Percentiles rank a stretch among this genome's conserved stretches.
These are phyloP conservation scores for Saccharomycopsis selenospora DNA, from an alignment of 805 yeast species.

Conservation along the genomic window DNA sequence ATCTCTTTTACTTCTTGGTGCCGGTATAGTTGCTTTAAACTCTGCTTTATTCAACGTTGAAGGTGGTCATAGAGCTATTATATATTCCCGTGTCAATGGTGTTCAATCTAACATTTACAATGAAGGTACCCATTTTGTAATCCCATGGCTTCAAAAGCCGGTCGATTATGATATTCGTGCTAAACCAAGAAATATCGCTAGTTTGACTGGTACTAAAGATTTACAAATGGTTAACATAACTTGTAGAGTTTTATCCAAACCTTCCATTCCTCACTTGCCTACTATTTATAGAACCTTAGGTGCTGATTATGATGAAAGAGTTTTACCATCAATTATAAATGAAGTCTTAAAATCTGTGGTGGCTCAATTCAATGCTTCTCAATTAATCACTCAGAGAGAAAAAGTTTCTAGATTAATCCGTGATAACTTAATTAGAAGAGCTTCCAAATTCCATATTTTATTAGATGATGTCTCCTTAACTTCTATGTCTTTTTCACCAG, in stretches of 20 bases:
- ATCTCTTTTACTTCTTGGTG: slow-evolving; percentile 51
- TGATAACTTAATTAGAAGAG: slow-evolving; percentile 87
- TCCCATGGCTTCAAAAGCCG: slow-evolving; percentile 95
- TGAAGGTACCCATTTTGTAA: slow-evolving; percentile 91
- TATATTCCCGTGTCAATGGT: slow-evolving; percentile 83
- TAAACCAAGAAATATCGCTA: slow-evolving; percentile 91
- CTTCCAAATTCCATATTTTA: slow-evolving; percentile 75
- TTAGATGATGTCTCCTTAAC: slow-evolving; percentile 96
- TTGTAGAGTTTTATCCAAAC: slow-evolving; percentile 94
- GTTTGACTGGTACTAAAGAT: slow-evolving; percentile 96
- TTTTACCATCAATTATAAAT: slow-evolving; percentile 94
- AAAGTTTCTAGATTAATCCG: slow-evolving; percentile 86
- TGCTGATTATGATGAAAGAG: slow-evolving; percentile 91
- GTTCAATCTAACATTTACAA: slow-evolving; percentile 72
- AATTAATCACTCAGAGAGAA: slow-evolving; percentile 97
- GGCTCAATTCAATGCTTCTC: slow-evolving; percentile 98
- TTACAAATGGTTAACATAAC: slow-evolving; percentile 98
- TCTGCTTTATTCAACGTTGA: slow-evolving; percentile 76
- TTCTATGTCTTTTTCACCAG: slow-evolving; percentile 95
- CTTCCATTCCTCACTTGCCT: slow-evolving; percentile 72
- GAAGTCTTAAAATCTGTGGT: slow-evolving; percentile 95
- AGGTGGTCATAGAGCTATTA: slow-evolving; percentile 98
- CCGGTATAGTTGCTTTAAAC: slow-evolving; percentile 46
- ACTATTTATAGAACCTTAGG: slow-evolving; percentile 88
- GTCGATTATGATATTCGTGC: slow-evolving; percentile 92